These are phyloP conservation scores for Saitozyma sp. DNA, from an alignment of 768 basidiomycete genomes.

Conservation along the genomic window DNA sequence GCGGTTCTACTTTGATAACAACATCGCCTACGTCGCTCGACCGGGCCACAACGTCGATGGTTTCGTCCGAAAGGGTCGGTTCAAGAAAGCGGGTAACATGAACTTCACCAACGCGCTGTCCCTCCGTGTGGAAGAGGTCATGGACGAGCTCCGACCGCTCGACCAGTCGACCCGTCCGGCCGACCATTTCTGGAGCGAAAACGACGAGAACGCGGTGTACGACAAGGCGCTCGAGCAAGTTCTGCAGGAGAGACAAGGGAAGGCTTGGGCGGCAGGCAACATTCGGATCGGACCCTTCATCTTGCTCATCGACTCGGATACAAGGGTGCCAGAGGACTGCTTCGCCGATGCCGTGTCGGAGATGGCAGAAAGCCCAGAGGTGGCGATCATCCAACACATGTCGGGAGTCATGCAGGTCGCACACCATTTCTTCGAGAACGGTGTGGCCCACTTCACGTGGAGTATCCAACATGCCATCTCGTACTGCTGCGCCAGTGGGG, in stretches of 20 bases:
- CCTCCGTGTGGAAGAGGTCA: constrained; percentile 61
- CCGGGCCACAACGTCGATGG: constrained; percentile 71
- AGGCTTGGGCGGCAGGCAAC: constrained; percentile 70
- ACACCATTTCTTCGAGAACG: constrained; percentile 86
- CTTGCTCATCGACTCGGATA: constrained; percentile 78
- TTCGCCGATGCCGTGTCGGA: constrained; percentile 82
- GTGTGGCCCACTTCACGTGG: constrained; percentile 81
- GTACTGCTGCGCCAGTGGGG: constrained; percentile 48
- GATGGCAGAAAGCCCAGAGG: constrained; percentile 74
- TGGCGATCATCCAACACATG: constrained; percentile 87
- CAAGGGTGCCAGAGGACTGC: constrained; percentile 80
- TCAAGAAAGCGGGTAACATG: constrained; percentile 79
- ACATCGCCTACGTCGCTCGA: constrained; percentile 81
- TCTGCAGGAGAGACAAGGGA: constrained; percentile 64
- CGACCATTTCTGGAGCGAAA: constrained; percentile 65
- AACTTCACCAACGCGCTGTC: constrained; percentile 76
- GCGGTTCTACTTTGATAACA: constrained; percentile 67
- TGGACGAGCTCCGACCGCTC: constrained; percentile 57
- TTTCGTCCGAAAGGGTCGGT: constrained; percentile 78
- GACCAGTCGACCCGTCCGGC: constrained; percentile 52
- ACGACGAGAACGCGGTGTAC: constrained; percentile 66
- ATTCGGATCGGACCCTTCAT: constrained; percentile 66
- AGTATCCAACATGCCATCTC: constrained; percentile 65
- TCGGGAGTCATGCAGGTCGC: constrained; percentile 91
- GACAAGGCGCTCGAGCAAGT: constrained; percentile 72